Conservation (phyloP, 306 rosid genomes). For the Cotoneaster glaucophyllus region DNA sequence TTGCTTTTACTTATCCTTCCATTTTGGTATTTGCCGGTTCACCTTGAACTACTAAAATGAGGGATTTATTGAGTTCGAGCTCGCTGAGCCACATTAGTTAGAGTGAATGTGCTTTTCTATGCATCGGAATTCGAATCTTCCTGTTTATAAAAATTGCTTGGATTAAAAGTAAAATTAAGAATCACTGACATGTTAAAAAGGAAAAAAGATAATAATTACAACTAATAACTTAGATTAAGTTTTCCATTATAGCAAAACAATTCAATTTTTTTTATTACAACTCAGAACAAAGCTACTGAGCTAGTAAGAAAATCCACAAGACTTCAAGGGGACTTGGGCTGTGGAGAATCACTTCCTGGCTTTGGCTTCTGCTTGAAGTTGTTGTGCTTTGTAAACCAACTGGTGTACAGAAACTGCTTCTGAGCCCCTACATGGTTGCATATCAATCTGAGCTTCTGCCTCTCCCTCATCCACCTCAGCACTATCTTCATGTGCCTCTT, state of each 20-base stretch:
- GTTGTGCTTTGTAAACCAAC: conserved; percentile 68
- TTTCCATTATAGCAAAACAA: not conserved
- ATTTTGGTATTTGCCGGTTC: not conserved
- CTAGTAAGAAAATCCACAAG: not conserved
- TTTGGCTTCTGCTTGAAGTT: conserved; percentile 25
- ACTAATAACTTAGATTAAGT: not conserved
- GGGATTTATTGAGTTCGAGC: not conserved
- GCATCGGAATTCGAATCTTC: not conserved
- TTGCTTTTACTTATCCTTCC: too few species aligned
- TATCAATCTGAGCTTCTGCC: conserved; percentile 70
- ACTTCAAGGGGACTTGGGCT: conserved; percentile 25
- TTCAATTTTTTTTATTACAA: too few species aligned
- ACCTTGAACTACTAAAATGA: not conserved
- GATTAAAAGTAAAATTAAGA: not conserved
- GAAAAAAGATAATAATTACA: not conserved
- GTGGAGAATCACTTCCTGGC: conserved; percentile 24
- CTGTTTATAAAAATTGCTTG: too few species aligned
- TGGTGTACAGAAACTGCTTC: conserved; percentile 80
- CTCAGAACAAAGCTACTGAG: not conserved
- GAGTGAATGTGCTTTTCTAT: not conserved
- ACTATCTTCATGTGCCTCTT: conserved; percentile 83
- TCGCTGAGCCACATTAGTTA: not conserved
- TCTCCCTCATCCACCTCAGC: conserved; percentile 91
- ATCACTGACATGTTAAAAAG: not conserved
- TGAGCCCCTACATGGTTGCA: conserved; percentile 79